Base-by-base conservation (phyloP, 768 basidiomycete genomes). In the Pholiota molesta region DNA sequence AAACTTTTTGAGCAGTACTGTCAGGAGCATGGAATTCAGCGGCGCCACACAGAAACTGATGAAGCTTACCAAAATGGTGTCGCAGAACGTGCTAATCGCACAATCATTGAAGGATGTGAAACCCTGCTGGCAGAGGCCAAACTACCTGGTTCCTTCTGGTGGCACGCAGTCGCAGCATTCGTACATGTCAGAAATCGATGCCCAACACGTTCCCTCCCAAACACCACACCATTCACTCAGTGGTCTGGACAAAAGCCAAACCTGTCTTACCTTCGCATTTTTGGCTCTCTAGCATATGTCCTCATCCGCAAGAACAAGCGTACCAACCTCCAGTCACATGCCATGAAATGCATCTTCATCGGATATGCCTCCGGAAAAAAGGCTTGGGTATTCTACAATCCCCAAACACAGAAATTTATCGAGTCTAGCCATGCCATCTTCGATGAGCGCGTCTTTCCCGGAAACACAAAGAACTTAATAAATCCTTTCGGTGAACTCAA, bases 281-380 rank as follows among this genome's bases (percentile, higher is more conserved):
- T 72, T 54, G 77, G 80, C 2, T 79, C 77, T 55, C 65, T 63
- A 44, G 75, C 76, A 17, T 80, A 78, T 69, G 78, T 77, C 31
- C 72, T 69, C 56, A 66, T 78, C 8, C 73, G 71, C 55, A 72
- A 74, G 58, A 72, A 80, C 58, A 72, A 78, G 64, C 59, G 72
- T 13, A 71, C 65, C 40, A 65, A 53, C 0, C 64, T 79, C 0
- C 52, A 71, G 16, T 53, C 70, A 0, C 72, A 77, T 23, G 70
- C 69, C 9, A 59, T 70, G 51, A 75, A 78, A 53, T 73, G 75
- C 21, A 61, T 79, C 10, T 79, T 80, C 60, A 58, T 80, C 60
- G 78, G 78, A 0, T 80, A 81, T 61, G 69, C 73, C 0, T 28
- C 39, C 26, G 70, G 69, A 5, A 67, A 70, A 31, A 73, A 74